Conservation (phyloP, 2,329 filamentous ascomycete genomes). For the Colletotrichum sp. region DNA sequence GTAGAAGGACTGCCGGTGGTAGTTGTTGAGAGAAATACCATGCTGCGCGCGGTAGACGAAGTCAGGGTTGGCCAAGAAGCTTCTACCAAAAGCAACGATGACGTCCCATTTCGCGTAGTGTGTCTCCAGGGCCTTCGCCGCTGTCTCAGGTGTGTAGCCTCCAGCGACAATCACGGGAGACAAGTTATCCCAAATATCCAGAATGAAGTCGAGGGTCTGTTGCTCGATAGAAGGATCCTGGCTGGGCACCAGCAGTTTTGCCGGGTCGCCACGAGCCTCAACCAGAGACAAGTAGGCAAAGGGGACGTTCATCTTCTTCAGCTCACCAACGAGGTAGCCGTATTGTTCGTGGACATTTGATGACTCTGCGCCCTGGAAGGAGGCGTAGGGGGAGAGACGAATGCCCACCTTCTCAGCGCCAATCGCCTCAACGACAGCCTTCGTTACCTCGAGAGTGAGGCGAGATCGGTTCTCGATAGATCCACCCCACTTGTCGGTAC, state of each 20-base stretch:
- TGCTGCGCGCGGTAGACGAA: slow-evolving; percentile 30
- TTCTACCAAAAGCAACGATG: slow-evolving; percentile 31
- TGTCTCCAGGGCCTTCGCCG: slow-evolving; percentile 24
- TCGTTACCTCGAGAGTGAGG: slow-evolving; percentile 49
- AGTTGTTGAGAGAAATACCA: slow-evolving; percentile 25
- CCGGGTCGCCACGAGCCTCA: slow-evolving; percentile 29
- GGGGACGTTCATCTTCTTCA: slow-evolving; percentile 27
- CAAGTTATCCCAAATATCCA: slow-evolving; percentile 31
- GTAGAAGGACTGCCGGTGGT: slow-evolving; percentile 30
- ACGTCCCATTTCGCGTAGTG: slow-evolving; percentile 32
- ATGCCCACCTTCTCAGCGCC: slow-evolving; percentile 42
- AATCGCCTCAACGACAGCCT: slow-evolving; percentile 25
- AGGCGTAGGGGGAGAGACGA: slow-evolving; percentile 37
- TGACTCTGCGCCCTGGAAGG: slow-evolving; percentile 27
- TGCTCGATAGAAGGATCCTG: slow-evolving; percentile 34
- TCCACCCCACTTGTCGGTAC: slow-evolving; percentile 57
- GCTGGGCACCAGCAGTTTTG: slow-evolving; percentile 35
- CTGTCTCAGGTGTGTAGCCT: slow-evolving; percentile 24
- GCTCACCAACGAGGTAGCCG: slow-evolving; percentile 27
- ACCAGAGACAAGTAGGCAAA: slow-evolving; percentile 33
- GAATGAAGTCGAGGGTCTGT: slow-evolving; percentile 31
- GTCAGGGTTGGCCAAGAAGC: slow-evolving; percentile 32
- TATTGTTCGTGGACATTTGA: slow-evolving; percentile 24
- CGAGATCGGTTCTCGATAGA: slow-evolving; percentile 51
- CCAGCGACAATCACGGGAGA: slow-evolving; percentile 31